These are phyloP conservation scores for Butyriboletus loyo DNA, from an alignment of 768 basidiomycete genomes.

Conservation along the genomic window DNA sequence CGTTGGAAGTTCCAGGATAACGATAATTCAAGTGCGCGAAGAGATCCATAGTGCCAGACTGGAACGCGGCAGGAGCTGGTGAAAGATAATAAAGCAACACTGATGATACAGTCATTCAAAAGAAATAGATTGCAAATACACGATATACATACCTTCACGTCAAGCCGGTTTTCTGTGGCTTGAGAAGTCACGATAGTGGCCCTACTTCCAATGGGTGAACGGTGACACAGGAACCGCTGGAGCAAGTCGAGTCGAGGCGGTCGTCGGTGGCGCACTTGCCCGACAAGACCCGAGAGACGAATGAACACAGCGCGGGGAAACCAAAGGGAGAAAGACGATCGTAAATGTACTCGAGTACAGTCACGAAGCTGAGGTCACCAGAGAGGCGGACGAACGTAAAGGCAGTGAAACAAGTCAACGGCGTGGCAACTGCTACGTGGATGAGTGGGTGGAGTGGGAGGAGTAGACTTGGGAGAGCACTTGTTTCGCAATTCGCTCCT, in stretches of 20 bases:
- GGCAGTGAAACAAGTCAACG: neutral
- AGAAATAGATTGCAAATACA: neutral
- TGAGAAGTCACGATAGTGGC: neutral
- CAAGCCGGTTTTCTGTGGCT: neutral
- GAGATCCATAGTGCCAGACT: slow-evolving; percentile 12
- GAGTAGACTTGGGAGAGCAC: neutral
- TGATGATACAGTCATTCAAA: neutral
- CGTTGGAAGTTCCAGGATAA: slow-evolving; percentile 10
- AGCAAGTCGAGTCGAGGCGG: neutral
- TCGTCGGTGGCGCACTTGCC: slow-evolving; percentile 6
- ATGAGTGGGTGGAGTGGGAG: slow-evolving; percentile 2
- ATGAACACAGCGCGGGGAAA: slow-evolving; percentile 2
- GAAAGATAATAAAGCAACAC: neutral
- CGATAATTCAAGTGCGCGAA: slow-evolving; percentile 12
- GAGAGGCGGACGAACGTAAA: slow-evolving; percentile 11
- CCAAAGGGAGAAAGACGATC: slow-evolving; percentile 3
- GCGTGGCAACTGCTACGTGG: neutral
- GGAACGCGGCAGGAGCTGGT: neutral
- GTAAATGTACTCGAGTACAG: neutral
- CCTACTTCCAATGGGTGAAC: slow-evolving; percentile 1
- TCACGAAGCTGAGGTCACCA: slow-evolving; percentile 16
- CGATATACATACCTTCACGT: slow-evolving; percentile 19
- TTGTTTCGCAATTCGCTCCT: slow-evolving; percentile 1
- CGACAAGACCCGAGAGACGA: slow-evolving; percentile 4
- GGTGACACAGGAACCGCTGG: neutral